Base-by-base conservation (phyloP, 371 early-diverging fungal species). In the Sanchytrium tribonematis region DNA sequence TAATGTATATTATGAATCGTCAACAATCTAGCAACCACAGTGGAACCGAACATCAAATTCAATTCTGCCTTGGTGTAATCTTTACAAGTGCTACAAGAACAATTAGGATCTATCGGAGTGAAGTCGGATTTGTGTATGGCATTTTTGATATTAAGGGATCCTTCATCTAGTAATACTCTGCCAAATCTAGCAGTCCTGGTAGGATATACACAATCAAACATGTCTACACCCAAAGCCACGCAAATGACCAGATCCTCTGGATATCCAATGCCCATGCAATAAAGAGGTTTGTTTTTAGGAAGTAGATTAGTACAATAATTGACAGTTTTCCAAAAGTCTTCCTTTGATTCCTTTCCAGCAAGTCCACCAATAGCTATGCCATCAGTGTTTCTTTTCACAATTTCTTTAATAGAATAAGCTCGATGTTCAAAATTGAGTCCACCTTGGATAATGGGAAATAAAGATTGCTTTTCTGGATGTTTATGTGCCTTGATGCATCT, bases 191-290 rank as follows among this genome's bases (percentile, higher is more conserved):
- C 95, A 22, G 94, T 96, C 69, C 97, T 82, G 12, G 97, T 94
- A 28, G 97, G 97, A 76, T 88, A 96, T 1, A 96, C 96, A 78
- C 97, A 96, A 76, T 96, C 97, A 75, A 85, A 90, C 94, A 93
- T 94, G 76, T 94, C 94, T 29, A 89, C 88, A 69, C 97, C 97
- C 68, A 96, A 78, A 29, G 93, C 91, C 31, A 86, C 83, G 79
- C 91, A 91, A 0, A 96, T 88, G 1, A 94, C 88, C 73, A 94
- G 75, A 78, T 94, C 93, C 71, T 88, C 90, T 1, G 92, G 91
- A 74, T 94, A 90, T 74, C 97, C 97, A 29, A 96, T 89, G 30
- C 97, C 97, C 97, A 96, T 96, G 77, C 93, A 90, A 78, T 94
- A 96, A 71, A 86, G 85, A 12, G 97, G 95, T 71, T 93, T 90